These are phyloP conservation scores for Euptelea pleiosperma DNA, from an alignment of 164 flowering plant species.

Conservation along the genomic window DNA sequence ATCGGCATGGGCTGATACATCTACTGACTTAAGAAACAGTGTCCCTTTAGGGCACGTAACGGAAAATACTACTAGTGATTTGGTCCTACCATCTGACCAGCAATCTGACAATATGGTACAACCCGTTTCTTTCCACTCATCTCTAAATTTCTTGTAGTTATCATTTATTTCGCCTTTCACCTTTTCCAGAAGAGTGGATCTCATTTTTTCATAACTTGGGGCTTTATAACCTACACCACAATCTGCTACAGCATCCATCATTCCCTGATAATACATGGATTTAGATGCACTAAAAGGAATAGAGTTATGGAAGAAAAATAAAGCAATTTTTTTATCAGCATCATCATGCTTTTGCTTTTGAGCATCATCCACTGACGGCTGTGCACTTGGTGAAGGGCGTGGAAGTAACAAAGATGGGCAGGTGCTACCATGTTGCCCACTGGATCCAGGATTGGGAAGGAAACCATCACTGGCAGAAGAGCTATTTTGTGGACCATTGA, in stretches of 20 bases:
- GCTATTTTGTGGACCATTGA: constrained; percentile 52
- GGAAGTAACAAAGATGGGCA: constrained; percentile 53
- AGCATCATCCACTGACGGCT: constrained; percentile 37
- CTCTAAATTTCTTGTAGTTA: constrained; percentile 34
- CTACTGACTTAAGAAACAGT: constrained; percentile 58
- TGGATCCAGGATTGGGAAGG: constrained; percentile 49
- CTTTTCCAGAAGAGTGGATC: constrained; percentile 49
- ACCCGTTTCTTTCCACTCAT: constrained; percentile 61
- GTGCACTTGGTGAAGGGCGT: constrained; percentile 40
- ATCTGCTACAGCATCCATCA: constrained; percentile 62
- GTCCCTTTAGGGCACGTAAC: constrained; percentile 55
- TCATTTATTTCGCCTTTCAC: constrained; percentile 51
- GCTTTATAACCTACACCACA: constrained; percentile 62
- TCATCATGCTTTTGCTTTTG: constrained; percentile 49
- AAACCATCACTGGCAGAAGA: constrained; percentile 65
- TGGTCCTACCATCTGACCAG: constrained; percentile 54
- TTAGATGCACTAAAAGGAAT: constrained; percentile 63
- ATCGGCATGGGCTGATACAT: constrained; percentile 53
- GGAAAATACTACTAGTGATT: constrained; percentile 45
- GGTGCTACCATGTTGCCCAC: constrained; percentile 58
- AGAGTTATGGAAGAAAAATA: constrained; percentile 60
- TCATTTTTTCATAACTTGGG: constrained; percentile 53
- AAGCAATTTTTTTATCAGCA: constrained; percentile 57
- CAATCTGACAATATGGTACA: constrained; percentile 62
- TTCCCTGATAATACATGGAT: constrained; percentile 58